These are phyloP conservation scores for Cytospora schulzeri DNA, from an alignment of 2,329 filamentous ascomycete species.

Conservation along the genomic window DNA sequence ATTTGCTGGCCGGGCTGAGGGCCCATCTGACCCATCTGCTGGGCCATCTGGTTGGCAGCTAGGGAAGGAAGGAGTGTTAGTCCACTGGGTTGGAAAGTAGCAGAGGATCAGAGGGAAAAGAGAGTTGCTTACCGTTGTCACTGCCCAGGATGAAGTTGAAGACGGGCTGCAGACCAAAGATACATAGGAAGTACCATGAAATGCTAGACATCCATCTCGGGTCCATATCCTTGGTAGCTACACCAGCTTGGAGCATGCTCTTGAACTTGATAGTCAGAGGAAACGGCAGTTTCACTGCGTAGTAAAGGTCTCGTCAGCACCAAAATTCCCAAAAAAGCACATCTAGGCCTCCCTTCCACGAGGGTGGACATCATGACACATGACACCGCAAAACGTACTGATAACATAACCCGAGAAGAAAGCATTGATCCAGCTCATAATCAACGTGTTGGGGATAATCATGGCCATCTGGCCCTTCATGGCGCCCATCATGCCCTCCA, in stretches of 20 bases:
- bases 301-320: conserved; percentile 28
- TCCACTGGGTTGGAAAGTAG: conserved; percentile 27
- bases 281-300: conserved; percentile 87
- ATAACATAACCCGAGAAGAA: conserved; percentile 99
- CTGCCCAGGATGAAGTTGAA: conserved; percentile 96
- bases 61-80: conserved; percentile 17
- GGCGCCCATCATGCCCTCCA: conserved; percentile 99
- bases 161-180: conserved; percentile 94
- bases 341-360: background rate
- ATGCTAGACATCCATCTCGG: conserved; percentile 98
- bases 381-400: conserved; percentile 58
- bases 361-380: background rate
- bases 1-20: conserved; percentile 66
- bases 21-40: conserved; percentile 84
- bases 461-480: conserved; percentile 99
- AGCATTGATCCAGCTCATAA: conserved; percentile 99
- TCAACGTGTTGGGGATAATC: conserved; percentile 98
- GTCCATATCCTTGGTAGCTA: conserved; percentile 93
- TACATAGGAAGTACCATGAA: conserved; percentile 97
- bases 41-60: conserved; percentile 90
- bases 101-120: background rate
- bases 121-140: conserved; percentile 75
- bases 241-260: conserved; percentile 96
- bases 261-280: conserved; percentile 99
- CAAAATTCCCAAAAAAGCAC: background rate